Percentiles rank a stretch among this genome's conserved stretches.
Conservation (phyloP, 192 early-diverging fungal genomes). For the Bifiguratus adelaidae region DNA sequence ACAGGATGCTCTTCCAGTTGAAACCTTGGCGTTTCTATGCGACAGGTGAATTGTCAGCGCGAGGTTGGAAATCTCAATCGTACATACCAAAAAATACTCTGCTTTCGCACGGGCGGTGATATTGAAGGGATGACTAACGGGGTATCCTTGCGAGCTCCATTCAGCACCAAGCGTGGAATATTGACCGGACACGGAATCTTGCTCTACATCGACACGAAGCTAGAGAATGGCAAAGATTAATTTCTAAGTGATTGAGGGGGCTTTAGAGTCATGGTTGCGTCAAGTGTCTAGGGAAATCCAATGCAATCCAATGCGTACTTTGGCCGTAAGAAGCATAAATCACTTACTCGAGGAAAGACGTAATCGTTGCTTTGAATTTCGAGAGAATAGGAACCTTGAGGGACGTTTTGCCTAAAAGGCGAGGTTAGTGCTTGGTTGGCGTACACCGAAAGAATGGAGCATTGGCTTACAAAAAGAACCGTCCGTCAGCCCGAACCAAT, state of each 20-base stretch:
- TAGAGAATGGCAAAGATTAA: conserved; percentile 5
- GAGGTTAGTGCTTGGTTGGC: background rate
- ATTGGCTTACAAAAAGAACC: conserved; percentile 29
- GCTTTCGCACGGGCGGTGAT: conserved; percentile 24
- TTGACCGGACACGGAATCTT: conserved; percentile 17
- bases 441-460: background rate
- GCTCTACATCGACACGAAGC: conserved; percentile 33
- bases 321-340: too few relatives aligned
- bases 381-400: conserved; percentile 36
- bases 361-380: conserved; percentile 38
- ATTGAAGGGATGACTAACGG: conserved; percentile 29
- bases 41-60: background rate
- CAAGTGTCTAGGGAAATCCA: too few relatives aligned
- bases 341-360: conserved; percentile 43
- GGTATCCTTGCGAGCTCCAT: conserved; percentile 31
- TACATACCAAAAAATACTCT: conserved; percentile 38
- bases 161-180: conserved; percentile 28
- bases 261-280: too few relatives aligned
- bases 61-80: background rate
- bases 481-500: conserved; percentile 27
- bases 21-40: conserved; percentile 40
- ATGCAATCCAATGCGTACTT: too few relatives aligned
- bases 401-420: conserved; percentile 24
- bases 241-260: too few relatives aligned
- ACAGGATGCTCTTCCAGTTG: conserved; percentile 33